phyloP scores from a whole-genome alignment of 139 green algal species.

The Pleodorina starrii region DNA sequence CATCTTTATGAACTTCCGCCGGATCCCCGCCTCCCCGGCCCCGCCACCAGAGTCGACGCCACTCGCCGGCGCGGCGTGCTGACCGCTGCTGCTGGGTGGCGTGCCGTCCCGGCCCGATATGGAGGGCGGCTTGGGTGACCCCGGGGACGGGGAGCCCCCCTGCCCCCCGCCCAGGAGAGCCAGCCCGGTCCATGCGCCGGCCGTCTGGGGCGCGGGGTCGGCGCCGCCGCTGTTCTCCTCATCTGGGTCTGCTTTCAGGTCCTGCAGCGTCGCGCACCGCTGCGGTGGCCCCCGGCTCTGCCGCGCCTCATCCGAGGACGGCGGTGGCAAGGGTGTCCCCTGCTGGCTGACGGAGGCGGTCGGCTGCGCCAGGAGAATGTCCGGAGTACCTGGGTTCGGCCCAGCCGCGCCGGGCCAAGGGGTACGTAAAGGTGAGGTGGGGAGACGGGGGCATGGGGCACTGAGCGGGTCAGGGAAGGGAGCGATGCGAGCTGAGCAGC shows the following conservation, averaged over 20 bases:
- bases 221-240: background rate
- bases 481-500: too few species aligned
- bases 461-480: too few species aligned
- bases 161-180: background rate
- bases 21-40: slow-evolving; percentile 4
- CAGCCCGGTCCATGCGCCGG: background rate
- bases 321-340: background rate
- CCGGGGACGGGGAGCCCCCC: too few species aligned
- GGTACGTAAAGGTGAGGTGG: too few species aligned
- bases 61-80: background rate
- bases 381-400: background rate
- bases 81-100: background rate
- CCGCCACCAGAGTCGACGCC: background rate
- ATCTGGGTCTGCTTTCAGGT: background rate
- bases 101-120: background rate
- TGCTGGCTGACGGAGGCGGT: slow-evolving; percentile 26
- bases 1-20: slow-evolving; percentile 40
- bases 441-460: too few species aligned
- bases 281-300: background rate
- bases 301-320: background rate
- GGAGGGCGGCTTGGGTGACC: background rate
- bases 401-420: too few species aligned
- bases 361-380: background rate
- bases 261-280: slow-evolving; percentile 14
- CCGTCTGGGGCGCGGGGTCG: background rate